Percentiles rank a stretch among this genome's conserved stretches.
Evolutionary conservation across 2,329 filamentous ascomycete species (phyloP).

Genomic region (Aspergillus felis): DNA sequence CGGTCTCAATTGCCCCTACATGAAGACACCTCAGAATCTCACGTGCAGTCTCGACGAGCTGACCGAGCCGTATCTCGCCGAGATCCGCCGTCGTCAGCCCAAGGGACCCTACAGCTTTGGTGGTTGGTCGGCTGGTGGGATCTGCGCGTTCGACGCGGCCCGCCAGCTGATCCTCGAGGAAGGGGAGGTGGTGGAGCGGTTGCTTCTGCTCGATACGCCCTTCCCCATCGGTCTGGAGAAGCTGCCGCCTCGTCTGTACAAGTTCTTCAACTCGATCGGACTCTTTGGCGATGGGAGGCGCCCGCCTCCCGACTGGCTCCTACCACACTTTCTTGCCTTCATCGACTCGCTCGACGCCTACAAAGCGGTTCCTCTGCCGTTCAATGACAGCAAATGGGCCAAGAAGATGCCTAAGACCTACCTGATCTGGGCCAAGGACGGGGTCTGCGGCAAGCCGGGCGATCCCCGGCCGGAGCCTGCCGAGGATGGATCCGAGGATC

Average conservation of each 20-base stretch:
- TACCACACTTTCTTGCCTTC: slow-evolving; percentile 50
- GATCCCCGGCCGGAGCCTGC: slow-evolving; percentile 39
- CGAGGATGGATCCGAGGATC: slow-evolving; percentile 38
- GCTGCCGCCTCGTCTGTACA: slow-evolving; percentile 53
- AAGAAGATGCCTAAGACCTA: slow-evolving; percentile 41
- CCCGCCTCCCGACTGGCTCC: slow-evolving; percentile 46
- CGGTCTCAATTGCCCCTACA: slow-evolving; percentile 43
- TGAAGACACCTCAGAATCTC: slow-evolving; percentile 38
- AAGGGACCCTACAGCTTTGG: slow-evolving; percentile 60
- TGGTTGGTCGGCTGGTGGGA: slow-evolving; percentile 75
- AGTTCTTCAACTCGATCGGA: slow-evolving; percentile 47
- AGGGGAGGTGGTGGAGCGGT: slow-evolving; percentile 55
- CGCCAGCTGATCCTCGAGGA: slow-evolving; percentile 54
- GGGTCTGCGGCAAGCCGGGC: slow-evolving; percentile 42
- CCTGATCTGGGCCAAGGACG: slow-evolving; percentile 48
- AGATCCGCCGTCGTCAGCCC: slow-evolving; percentile 47
- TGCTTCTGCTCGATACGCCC: slow-evolving; percentile 65
- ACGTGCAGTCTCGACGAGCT: slow-evolving; percentile 35
- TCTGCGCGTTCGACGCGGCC: slow-evolving; percentile 66
- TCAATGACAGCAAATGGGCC: slow-evolving; percentile 22
- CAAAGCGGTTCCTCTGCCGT: slow-evolving; percentile 30
- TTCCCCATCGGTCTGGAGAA: slow-evolving; percentile 66
- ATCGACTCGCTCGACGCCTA: slow-evolving; percentile 48
- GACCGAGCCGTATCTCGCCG: slow-evolving; percentile 37
- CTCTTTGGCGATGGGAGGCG: slow-evolving; percentile 45